phyloP scores from a whole-genome alignment of 208 protist species.

The Kentomonas sorsogonicus region DNA sequence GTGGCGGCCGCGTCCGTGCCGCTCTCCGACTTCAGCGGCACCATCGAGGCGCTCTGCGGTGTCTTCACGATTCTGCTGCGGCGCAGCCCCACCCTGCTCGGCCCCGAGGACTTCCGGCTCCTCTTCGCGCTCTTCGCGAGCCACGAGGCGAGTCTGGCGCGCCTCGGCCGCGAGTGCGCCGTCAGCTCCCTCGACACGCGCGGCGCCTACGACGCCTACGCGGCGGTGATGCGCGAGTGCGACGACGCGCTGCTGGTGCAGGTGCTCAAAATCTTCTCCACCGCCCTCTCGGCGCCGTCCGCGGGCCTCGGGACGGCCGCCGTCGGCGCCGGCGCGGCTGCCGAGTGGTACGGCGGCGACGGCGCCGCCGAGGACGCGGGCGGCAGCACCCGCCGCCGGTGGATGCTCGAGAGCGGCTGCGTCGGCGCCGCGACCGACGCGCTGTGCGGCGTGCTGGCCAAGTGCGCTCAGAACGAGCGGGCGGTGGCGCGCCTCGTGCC shows the following conservation, averaged over 20 bases:
- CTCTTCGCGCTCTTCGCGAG: conserved; percentile 45
- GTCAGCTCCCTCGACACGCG: conserved; percentile 42
- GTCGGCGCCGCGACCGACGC: conserved; percentile 50
- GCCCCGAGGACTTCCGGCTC: conserved; percentile 19
- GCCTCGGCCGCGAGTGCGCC: conserved; percentile 55
- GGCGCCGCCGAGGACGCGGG: background rate
- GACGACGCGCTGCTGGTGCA: conserved; percentile 28
- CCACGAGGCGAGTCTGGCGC: conserved; percentile 31
- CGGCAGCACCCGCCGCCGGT: conserved; percentile 29
- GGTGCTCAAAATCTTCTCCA: conserved; percentile 10
- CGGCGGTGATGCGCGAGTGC: conserved; percentile 30
- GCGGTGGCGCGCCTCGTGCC: conserved; percentile 40
- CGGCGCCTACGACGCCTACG: conserved; percentile 48
- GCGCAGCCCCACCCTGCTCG: conserved; percentile 28
- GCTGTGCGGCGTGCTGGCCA: conserved; percentile 25
- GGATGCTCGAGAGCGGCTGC: conserved; percentile 53
- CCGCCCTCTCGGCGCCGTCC: conserved; percentile 31
- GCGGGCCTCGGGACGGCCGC: conserved; percentile 24
- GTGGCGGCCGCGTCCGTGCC: too few relatives aligned
- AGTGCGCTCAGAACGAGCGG: too few relatives aligned
- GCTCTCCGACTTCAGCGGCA: conserved; percentile 29
- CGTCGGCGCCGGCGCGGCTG: too few relatives aligned
- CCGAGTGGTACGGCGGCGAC: too few relatives aligned
- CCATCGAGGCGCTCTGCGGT: conserved; percentile 29
- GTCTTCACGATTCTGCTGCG: conserved; percentile 53